Percentiles rank a stretch among this genome's conserved stretches.
Evolutionary conservation across 2,329 filamentous ascomycete species (phyloP).

Genomic region (Colletotrichum gloeosporioides): DNA sequence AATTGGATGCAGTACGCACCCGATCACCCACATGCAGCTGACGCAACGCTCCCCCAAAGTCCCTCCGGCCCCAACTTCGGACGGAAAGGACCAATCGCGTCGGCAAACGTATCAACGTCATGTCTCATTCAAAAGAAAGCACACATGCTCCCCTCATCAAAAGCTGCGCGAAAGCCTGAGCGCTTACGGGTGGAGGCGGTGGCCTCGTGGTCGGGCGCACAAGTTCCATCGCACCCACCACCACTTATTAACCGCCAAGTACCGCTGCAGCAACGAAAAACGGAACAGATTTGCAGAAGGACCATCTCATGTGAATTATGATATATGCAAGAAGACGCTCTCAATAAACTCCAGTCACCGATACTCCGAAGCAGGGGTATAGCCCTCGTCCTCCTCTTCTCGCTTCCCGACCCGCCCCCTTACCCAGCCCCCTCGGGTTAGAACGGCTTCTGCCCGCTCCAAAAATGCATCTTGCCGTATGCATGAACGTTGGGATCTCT

Average conservation of each 20-base stretch:
- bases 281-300: not conserved
- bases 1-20: not conserved
- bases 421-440: not conserved
- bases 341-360: not conserved
- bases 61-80: not conserved
- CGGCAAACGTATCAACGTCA: not conserved
- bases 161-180: not conserved
- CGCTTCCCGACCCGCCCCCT: too few relatives aligned
- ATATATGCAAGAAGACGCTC: not conserved
- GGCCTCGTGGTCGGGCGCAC: not conserved
- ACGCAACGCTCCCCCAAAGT: not conserved
- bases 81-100: not conserved
- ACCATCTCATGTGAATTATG: not conserved
- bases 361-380: not conserved
- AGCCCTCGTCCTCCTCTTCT: not conserved
- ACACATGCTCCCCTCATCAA: not conserved
- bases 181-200: not conserved
- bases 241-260: not conserved
- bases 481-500: conserved; percentile 32
- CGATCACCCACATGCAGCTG: not conserved
- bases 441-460: conserved; percentile 45
- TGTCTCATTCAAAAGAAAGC: not conserved
- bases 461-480: conserved; percentile 46
- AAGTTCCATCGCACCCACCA: not conserved
- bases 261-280: not conserved